Conservation (phyloP, 441 rosid genomes). For the Arabidopsis lyrata region DNA sequence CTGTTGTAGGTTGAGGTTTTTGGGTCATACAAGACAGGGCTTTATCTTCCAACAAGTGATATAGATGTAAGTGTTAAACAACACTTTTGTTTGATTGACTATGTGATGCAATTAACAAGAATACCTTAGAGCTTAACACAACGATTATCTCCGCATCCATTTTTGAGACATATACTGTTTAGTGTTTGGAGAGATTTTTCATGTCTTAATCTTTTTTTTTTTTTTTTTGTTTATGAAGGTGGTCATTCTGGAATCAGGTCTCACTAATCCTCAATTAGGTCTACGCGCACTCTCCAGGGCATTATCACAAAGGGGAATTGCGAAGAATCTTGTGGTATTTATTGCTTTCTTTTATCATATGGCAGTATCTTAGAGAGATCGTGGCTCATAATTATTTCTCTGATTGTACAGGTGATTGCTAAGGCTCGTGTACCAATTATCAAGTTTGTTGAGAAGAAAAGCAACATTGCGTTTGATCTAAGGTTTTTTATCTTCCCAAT, state of each 20-base stretch:
- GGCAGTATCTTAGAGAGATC: constrained; percentile 9
- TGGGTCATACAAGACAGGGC: constrained; percentile 85
- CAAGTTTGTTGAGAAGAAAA: constrained; percentile 86
- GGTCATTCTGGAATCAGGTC: constrained; percentile 80
- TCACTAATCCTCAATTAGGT: constrained; percentile 71
- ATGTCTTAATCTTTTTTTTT: constrained; percentile 6
- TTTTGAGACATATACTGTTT: neutral
- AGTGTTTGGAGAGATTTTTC: constrained; percentile 2
- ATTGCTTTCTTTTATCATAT: constrained; percentile 24
- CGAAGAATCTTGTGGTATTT: constrained; percentile 79
- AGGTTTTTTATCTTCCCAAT: constrained; percentile 50
- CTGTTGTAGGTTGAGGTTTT: constrained; percentile 78
- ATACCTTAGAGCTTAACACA: no score
- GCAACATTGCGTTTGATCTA: constrained; percentile 79
- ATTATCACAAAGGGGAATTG: constrained; percentile 78
- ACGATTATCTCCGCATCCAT: no score
- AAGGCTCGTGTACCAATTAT: constrained; percentile 94
- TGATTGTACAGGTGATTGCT: constrained; percentile 74
- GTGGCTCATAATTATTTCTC: constrained; percentile 19
- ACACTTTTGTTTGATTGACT: no score
- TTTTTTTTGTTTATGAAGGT: constrained; percentile 54
- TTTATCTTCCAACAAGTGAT: constrained; percentile 95
- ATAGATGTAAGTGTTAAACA: constrained; percentile 71
- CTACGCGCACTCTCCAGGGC: constrained; percentile 84
- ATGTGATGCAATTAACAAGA: no score